Base-by-base conservation (phyloP, 495 filamentous ascomycete genomes). In the Schizothecium vesticola region DNA sequence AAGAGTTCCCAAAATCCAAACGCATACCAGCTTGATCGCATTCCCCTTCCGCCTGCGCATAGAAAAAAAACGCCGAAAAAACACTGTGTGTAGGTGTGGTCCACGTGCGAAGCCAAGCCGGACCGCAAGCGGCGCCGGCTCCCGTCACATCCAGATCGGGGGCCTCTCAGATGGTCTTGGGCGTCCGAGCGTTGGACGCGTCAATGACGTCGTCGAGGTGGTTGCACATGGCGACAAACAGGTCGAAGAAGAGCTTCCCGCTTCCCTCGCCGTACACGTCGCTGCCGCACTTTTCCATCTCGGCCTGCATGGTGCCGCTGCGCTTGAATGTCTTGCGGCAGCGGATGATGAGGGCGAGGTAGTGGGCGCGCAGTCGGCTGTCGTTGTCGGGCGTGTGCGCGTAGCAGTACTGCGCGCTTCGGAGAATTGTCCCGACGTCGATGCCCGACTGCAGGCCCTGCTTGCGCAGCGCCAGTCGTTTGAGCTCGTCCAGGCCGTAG, bases 201-300 rank as follows among this genome's bases (percentile, higher is more conserved):
- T 92, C 90, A 80, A 87, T 87, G 79, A 96, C 85, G 80, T 96
- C 92, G 84, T 96, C 92, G 76, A 97, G 89, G 83, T 96, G 92
- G 81, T 96, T 96, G 86, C 92, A 95, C 91, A 97, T 91, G 69
- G 93, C 92, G 73, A 97, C 93, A 80, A 97, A 97, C 78, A 97
- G 84, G 85, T 97, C 93, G 82, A 97, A 97, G 86, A 96, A 97
- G 77, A 97, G 85, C 83, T 91, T 89, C 75, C 89, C 89, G 75
- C 89, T 92, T 69, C 91, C 92, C 64, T 74, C 75, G 71, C 77
- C 78, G 69, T 78, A 78, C 66, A 72, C 73, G 61, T 72, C 73
- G 76, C 73, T 71, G 73, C 76, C 76, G 73, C 70, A 73, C 78
- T 87, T 88, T 81, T 96, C 91, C 93, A 97, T 97, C 86, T 97